Percentiles rank a stretch among this genome's conserved stretches.
Conservation (phyloP, 2,329 filamentous ascomycete genomes). For the Sporothrix euskadiensis region DNA sequence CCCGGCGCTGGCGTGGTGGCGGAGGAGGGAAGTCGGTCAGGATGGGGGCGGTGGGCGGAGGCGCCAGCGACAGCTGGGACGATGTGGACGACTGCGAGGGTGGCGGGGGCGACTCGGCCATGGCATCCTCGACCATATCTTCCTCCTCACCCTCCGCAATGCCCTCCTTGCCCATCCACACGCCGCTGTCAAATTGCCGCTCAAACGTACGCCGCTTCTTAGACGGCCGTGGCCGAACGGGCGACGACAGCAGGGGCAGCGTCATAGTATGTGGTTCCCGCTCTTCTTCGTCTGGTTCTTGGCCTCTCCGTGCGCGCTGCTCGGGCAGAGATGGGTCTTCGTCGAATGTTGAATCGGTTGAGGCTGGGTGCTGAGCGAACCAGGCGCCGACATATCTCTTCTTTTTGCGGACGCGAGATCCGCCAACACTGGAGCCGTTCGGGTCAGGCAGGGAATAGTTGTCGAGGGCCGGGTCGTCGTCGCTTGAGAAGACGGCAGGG, state of each 20-base stretch:
- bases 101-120: slow-evolving; percentile 46
- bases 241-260: slow-evolving; percentile 20
- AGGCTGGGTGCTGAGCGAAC: slow-evolving; percentile 56
- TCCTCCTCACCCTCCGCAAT: slow-evolving; percentile 48
- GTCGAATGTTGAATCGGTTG: slow-evolving; percentile 32
- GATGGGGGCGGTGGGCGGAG: slow-evolving; percentile 25
- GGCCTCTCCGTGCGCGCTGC: neutral
- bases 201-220: slow-evolving; percentile 54
- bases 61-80: slow-evolving; percentile 51
- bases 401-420: slow-evolving; percentile 53
- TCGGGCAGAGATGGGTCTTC: slow-evolving; percentile 10
- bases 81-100: slow-evolving; percentile 62
- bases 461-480: slow-evolving; percentile 67
- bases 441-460: slow-evolving; percentile 55
- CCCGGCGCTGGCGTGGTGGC: slow-evolving; percentile 37
- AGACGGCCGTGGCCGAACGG: slow-evolving; percentile 37
- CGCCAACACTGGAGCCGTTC: slow-evolving; percentile 35
- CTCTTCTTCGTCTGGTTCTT: neutral
- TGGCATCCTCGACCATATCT: slow-evolving; percentile 60
- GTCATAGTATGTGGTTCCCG: neutral
- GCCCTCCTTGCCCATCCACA: slow-evolving; percentile 66
- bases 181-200: slow-evolving; percentile 63
- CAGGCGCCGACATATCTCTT: slow-evolving; percentile 65
- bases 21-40: slow-evolving; percentile 45
- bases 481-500: slow-evolving; percentile 69